Conservation (phyloP, 2,329 filamentous ascomycete species). For the Cordyceps militaris region DNA sequence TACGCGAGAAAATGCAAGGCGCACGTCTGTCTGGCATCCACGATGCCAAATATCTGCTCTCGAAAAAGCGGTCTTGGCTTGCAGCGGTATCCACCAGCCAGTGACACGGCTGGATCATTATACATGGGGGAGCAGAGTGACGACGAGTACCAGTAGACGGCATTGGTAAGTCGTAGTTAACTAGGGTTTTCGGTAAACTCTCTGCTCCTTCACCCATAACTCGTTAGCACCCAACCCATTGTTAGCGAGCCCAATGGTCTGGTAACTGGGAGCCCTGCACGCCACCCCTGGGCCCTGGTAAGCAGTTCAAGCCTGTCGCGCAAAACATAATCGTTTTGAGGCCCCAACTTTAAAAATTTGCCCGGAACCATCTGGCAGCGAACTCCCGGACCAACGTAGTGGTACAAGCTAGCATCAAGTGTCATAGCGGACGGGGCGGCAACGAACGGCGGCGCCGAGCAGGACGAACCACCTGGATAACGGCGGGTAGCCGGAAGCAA, state of each 20-base stretch:
- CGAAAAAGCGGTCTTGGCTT: slow-evolving; percentile 10
- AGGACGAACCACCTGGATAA: slow-evolving; percentile 5
- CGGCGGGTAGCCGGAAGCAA: not conserved
- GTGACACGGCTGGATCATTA: not conserved
- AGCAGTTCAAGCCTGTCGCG: not conserved
- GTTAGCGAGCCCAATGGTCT: not conserved
- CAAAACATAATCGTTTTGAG: slow-evolving; percentile 7
- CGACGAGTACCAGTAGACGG: no score
- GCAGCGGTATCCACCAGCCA: slow-evolving; percentile 5
- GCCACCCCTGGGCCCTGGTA: not conserved
- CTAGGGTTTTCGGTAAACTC: not conserved
- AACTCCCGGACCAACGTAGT: not conserved
- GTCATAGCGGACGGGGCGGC: slow-evolving; percentile 8
- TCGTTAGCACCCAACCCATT: not conserved
- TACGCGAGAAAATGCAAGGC: slow-evolving; percentile 6
- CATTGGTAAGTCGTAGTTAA: not conserved
- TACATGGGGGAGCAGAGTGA: not conserved
- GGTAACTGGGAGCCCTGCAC: not conserved
- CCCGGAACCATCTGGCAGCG: not conserved
- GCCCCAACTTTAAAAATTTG: slow-evolving; percentile 5
- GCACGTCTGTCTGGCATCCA: slow-evolving; percentile 6
- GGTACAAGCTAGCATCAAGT: not conserved
- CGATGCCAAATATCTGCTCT: slow-evolving; percentile 8
- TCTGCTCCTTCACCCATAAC: not conserved
- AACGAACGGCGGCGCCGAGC: slow-evolving; percentile 13